Evolutionary conservation across 2,329 filamentous ascomycete species (phyloP).

Genomic region (Ophiostoma angusticollis): DNA sequence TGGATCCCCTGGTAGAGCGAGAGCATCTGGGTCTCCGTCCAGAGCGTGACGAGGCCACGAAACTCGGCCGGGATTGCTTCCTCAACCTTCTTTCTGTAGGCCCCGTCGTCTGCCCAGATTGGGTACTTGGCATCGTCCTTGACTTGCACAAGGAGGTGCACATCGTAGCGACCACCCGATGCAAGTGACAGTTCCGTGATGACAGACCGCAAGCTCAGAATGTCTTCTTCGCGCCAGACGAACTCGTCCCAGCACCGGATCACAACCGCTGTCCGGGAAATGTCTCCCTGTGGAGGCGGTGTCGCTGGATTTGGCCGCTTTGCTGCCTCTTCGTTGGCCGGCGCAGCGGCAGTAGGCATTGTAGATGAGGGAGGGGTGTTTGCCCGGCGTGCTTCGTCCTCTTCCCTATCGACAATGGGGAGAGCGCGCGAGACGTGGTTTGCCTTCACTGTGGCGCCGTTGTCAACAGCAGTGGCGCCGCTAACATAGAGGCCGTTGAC

Average conservation of each 20-base stretch:
- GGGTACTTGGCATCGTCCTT: constrained; percentile 62
- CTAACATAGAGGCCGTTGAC: constrained; percentile 40
- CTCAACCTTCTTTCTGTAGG: constrained; percentile 53
- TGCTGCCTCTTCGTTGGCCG: constrained; percentile 5
- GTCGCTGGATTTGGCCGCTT: not conserved
- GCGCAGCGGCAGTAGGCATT: constrained; percentile 12
- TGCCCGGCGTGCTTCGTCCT: not conserved
- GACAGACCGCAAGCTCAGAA: constrained; percentile 70
- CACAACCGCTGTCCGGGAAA: constrained; percentile 60
- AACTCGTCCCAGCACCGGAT: constrained; percentile 76
- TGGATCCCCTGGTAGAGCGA: constrained; percentile 79
- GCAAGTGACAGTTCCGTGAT: constrained; percentile 70
- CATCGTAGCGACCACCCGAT: constrained; percentile 75
- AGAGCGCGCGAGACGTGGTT: not conserved
- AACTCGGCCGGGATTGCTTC: constrained; percentile 72
- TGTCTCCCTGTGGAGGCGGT: constrained; percentile 10
- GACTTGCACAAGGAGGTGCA: constrained; percentile 75
- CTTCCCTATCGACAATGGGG: not conserved
- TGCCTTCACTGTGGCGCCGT: not conserved
- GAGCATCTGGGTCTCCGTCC: constrained; percentile 89
- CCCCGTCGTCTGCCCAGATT: constrained; percentile 62
- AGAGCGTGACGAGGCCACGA: constrained; percentile 74
- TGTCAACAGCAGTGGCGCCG: constrained; percentile 7
- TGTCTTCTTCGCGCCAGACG: constrained; percentile 63
- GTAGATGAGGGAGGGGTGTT: not conserved